These are phyloP conservation scores for Biscogniauxia sp. DNA, from an alignment of 2,329 filamentous ascomycete genomes.

Conservation along the genomic window DNA sequence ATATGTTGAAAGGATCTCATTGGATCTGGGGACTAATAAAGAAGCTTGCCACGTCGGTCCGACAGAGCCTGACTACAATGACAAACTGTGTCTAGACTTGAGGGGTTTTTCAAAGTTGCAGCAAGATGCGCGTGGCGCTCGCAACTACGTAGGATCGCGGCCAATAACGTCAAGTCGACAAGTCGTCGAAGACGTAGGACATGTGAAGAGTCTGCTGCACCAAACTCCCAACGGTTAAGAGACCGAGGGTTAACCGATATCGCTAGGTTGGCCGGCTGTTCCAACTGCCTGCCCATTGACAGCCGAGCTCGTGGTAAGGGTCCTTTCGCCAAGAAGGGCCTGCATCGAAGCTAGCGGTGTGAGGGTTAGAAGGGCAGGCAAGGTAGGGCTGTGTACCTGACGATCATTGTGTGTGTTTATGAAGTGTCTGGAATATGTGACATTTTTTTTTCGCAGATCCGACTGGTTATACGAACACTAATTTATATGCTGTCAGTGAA, in stretches of 20 bases:
- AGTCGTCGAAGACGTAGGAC: not conserved
- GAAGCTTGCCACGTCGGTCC: not conserved
- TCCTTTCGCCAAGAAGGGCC: not conserved
- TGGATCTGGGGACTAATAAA: not conserved
- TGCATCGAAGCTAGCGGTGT: not conserved
- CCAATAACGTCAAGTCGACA: not conserved
- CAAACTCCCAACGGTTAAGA: not conserved
- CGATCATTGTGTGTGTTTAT: not conserved
- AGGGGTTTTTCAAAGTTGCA: not conserved
- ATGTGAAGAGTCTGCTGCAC: not conserved
- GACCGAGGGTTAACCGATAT: not conserved
- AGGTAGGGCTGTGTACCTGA: not conserved
- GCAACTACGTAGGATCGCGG: not conserved
- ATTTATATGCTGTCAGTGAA: not conserved
- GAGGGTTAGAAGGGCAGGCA: not conserved
- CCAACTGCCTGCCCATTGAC: too few relatives aligned
- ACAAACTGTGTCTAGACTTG: not conserved
- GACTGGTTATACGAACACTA: not conserved
- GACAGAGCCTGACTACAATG: not conserved
- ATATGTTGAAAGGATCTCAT: not conserved
- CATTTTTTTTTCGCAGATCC: not conserved
- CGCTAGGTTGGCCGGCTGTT: too few relatives aligned
- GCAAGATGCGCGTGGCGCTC: not conserved
- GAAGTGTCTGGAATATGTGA: not conserved
- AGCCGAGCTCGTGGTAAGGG: not conserved